phyloP scores from a whole-genome alignment of 495 filamentous ascomycete genomes.

The Arthonia radiata region DNA sequence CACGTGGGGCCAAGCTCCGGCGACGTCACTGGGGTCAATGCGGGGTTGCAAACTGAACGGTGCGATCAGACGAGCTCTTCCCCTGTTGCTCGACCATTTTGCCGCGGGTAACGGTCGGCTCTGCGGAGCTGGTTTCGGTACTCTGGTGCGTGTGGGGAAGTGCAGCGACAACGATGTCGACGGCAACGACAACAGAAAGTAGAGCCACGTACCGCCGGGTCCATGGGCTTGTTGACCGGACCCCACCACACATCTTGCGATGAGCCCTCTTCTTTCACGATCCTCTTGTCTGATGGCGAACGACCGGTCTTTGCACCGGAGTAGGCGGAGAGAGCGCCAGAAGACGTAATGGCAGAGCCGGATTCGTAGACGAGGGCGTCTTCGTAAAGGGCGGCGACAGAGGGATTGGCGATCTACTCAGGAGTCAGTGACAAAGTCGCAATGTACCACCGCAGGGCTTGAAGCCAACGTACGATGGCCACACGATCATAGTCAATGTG shows the following conservation, averaged over 20 bases:
- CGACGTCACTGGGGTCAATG: too few species aligned
- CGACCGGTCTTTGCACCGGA: constrained; percentile 95
- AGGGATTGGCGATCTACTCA: constrained; percentile 59
- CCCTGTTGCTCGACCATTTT: too few species aligned
- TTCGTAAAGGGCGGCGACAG: constrained; percentile 89
- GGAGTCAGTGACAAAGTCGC: constrained; percentile 5
- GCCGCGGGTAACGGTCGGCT: too few species aligned
- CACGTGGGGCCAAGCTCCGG: neutral
- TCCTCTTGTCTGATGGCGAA: constrained; percentile 87
- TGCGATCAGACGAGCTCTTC: too few species aligned
- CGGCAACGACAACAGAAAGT: too few species aligned
- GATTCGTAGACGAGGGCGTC: constrained; percentile 98
- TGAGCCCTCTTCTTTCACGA: constrained; percentile 76
- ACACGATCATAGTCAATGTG: constrained; percentile 99
- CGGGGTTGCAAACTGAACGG: too few species aligned
- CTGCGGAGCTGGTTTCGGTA: too few species aligned
- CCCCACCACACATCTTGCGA: constrained; percentile 92
- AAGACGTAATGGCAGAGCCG: constrained; percentile 86
- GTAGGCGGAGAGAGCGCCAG: constrained; percentile 85
- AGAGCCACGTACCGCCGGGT: constrained; percentile 57
- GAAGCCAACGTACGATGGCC: constrained; percentile 50
- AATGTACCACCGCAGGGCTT: constrained; percentile 1
- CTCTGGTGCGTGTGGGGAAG: too few species aligned
- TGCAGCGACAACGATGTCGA: too few species aligned
- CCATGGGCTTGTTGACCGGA: constrained; percentile 98